These are phyloP conservation scores for Acorus calamus DNA, from an alignment of 106 monocot species.

Conservation along the genomic window DNA sequence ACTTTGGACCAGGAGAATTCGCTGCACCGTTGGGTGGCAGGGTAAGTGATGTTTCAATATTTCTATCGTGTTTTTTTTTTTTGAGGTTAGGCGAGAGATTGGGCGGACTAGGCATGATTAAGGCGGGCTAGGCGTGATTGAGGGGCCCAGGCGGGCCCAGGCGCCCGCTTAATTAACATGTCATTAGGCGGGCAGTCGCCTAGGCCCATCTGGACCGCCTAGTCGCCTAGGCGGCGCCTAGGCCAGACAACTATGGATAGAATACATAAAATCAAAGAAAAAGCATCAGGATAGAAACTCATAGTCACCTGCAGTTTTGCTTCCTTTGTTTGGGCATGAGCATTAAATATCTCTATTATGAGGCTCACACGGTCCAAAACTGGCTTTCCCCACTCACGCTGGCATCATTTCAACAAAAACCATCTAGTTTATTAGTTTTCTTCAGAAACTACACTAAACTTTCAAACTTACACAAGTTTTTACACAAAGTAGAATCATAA, in stretches of 20 bases:
- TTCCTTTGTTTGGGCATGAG: constrained; percentile 99
- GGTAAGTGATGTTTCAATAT: no score
- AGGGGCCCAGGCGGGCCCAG: no score
- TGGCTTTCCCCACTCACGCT: constrained; percentile 80
- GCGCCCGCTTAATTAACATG: no score
- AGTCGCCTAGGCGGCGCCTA: no score
- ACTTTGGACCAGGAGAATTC: no score
- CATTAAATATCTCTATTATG: constrained; percentile 96
- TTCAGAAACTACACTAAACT: not conserved
- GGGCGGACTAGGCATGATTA: no score
- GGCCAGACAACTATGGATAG: not conserved
- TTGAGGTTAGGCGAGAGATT: no score
- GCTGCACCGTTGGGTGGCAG: no score
- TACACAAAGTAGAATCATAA: not conserved
- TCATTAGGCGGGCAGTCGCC: no score
- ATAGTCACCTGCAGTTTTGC: constrained; percentile 82
- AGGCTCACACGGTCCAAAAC: constrained; percentile 91
- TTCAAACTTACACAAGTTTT: not conserved
- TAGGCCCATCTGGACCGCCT: no score
- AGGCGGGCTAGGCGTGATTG: no score
- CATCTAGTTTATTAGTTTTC: not conserved
- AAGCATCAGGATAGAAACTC: not conserved
- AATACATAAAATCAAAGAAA: not conserved
- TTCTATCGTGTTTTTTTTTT: no score
- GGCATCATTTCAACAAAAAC: constrained; percentile 3